phyloP scores from a whole-genome alignment of 495 filamentous ascomycete species.

The Xylaria flabelliformis region DNA sequence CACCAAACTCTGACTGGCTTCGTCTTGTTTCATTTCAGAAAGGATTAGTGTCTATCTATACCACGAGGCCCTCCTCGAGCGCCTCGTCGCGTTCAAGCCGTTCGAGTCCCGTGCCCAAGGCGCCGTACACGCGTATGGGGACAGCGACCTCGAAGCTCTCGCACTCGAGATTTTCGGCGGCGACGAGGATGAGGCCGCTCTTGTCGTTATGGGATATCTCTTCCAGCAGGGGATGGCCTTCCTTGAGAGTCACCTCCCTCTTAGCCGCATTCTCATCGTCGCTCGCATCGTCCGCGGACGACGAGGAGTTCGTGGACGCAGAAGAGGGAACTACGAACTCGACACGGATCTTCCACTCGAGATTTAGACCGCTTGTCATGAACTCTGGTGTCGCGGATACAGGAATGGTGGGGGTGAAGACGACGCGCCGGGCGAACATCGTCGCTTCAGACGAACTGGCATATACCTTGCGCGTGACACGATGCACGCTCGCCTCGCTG shows the following conservation, averaged over 20 bases:
- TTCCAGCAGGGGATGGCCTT: slow-evolving; percentile 57
- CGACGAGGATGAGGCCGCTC: slow-evolving; percentile 68
- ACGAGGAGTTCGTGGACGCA: slow-evolving; percentile 25
- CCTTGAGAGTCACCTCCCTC: neutral
- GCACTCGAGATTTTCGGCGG: slow-evolving; percentile 75
- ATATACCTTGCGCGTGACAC: slow-evolving; percentile 82
- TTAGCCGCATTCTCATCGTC: neutral
- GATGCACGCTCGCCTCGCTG: slow-evolving; percentile 78
- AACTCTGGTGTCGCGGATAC: slow-evolving; percentile 83
- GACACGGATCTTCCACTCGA: slow-evolving; percentile 85
- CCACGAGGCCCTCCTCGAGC: slow-evolving; percentile 54
- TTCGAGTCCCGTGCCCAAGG: slow-evolving; percentile 55
- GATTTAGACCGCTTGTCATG: slow-evolving; percentile 80
- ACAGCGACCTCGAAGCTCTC: slow-evolving; percentile 91
- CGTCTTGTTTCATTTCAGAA: neutral
- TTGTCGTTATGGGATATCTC: slow-evolving; percentile 74
- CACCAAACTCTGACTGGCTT: neutral
- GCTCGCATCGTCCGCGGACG: slow-evolving; percentile 22
- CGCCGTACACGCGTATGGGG: slow-evolving; percentile 83
- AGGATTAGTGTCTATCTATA: slow-evolving; percentile 38
- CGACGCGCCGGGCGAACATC: slow-evolving; percentile 75
- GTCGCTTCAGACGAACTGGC: slow-evolving; percentile 78
- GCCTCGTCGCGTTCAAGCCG: slow-evolving; percentile 56
- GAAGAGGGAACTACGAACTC: slow-evolving; percentile 79
- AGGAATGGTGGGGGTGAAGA: slow-evolving; percentile 83